Conservation (phyloP, 2,329 filamentous ascomycete genomes). For the Bipolaris sorokiniana region DNA sequence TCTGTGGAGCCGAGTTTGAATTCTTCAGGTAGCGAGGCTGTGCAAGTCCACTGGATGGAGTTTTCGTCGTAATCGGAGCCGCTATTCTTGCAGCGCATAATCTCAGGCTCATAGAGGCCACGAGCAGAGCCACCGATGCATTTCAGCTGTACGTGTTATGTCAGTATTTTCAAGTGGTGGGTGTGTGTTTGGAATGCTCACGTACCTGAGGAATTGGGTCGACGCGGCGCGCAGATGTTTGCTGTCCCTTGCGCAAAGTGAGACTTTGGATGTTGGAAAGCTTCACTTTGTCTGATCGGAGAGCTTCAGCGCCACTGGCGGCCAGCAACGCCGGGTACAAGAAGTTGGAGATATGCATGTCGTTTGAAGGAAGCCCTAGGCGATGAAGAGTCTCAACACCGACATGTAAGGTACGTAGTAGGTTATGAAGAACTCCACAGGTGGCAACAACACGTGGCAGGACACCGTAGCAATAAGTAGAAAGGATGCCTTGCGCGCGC, state of each 20-base stretch:
- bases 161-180: constrained; percentile 15
- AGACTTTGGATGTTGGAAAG: constrained; percentile 75
- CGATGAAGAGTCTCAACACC: neutral
- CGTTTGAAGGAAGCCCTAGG: neutral
- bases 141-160: constrained; percentile 60
- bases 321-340: constrained; percentile 44
- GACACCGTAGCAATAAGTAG: constrained; percentile 31
- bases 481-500: neutral
- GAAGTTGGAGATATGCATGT: constrained; percentile 41
- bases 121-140: constrained; percentile 71
- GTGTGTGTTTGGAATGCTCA: neutral
- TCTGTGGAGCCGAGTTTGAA: constrained; percentile 84
- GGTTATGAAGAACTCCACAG: constrained; percentile 3
- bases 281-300: constrained; percentile 58
- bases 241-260: constrained; percentile 71
- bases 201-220: constrained; percentile 67
- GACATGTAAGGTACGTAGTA: neutral
- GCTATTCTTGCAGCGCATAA: constrained; percentile 88
- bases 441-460: constrained; percentile 33
- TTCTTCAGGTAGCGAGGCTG: constrained; percentile 65
- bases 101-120: constrained; percentile 73
- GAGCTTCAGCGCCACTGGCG: constrained; percentile 37
- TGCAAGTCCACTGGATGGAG: constrained; percentile 91
- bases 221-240: constrained; percentile 78
- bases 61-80: constrained; percentile 81